Evolutionary conservation across 805 yeast genomes (phyloP).

Genomic region (Sungouiozyma ichnusensis): DNA sequence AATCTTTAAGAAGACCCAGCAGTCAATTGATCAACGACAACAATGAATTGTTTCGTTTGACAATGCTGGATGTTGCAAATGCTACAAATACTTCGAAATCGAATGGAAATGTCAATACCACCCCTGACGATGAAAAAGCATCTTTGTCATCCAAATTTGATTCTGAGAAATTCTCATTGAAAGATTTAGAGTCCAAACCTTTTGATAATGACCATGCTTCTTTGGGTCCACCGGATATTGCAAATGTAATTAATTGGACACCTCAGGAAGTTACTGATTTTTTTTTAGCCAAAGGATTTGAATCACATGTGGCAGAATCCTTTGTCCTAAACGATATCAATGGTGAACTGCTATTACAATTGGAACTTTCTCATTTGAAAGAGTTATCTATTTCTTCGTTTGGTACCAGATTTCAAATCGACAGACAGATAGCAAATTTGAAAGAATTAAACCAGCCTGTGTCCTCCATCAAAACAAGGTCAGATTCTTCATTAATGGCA

Average conservation of each 20-base stretch:
- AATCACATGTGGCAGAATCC: conserved; percentile 53
- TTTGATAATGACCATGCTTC: not conserved
- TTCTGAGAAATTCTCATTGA: not conserved
- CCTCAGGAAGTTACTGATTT: conserved; percentile 76
- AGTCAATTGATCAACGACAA: conserved; percentile 1
- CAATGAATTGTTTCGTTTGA: not conserved
- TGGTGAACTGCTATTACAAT: conserved; percentile 73
- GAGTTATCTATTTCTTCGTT: conserved; percentile 86
- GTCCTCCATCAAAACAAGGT: conserved; percentile 17
- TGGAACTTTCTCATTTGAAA: conserved; percentile 76
- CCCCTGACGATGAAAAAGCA: not conserved
- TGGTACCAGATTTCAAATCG: conserved; percentile 88
- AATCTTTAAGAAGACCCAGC: conserved; percentile 38
- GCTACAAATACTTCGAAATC: not conserved
- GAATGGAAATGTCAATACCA: not conserved
- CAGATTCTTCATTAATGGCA: conserved; percentile 60
- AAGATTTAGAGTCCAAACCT: not conserved
- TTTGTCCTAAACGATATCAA: conserved; percentile 81
- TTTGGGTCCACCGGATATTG: not conserved
- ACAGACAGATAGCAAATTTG: conserved; percentile 73
- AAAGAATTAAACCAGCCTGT: conserved; percentile 5
- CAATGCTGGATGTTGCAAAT: not conserved
- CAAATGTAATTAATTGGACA: conserved; percentile 54
- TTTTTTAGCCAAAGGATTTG: conserved; percentile 64
- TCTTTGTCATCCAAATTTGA: not conserved